Conservation (phyloP, 192 early-diverging fungal species). For the Umbelopsis isabellina region DNA sequence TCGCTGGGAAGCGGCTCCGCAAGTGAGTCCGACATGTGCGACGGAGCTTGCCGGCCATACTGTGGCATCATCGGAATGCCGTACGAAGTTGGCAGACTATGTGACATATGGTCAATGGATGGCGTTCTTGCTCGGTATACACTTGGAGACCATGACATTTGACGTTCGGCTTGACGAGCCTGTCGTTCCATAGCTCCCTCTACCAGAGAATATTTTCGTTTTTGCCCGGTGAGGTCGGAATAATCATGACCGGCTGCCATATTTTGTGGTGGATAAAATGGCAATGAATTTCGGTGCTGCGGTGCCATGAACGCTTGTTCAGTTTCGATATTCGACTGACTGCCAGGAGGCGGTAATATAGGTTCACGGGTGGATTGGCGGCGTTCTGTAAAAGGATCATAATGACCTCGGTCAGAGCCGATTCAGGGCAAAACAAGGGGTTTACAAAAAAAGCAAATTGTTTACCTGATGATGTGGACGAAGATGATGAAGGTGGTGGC, state of each 20-base stretch:
- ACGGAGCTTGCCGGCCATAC: background rate
- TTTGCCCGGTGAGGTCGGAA: background rate
- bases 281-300: conserved; percentile 11
- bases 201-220: conserved; percentile 18
- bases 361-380: background rate
- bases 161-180: conserved; percentile 14
- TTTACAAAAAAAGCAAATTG: no score
- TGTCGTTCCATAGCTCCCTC: conserved; percentile 17
- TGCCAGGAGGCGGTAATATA: background rate
- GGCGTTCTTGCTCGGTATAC: conserved; percentile 11
- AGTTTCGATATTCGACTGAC: background rate
- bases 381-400: background rate
- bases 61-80: conserved; percentile 14
- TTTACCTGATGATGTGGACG: conserved; percentile 11
- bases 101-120: conserved; percentile 19
- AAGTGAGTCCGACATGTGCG: conserved; percentile 15
- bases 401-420: no score
- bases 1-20: background rate
- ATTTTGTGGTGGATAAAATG: conserved; percentile 9
- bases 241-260: conserved; percentile 3
- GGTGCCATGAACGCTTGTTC: conserved; percentile 12
- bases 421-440: no score
- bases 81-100: conserved; percentile 19
- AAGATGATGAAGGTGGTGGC: conserved; percentile 7
- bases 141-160: conserved; percentile 22